These are phyloP conservation scores for Gyromitra esculenta DNA, from an alignment of 2,329 filamentous ascomycete genomes.

Conservation along the genomic window DNA sequence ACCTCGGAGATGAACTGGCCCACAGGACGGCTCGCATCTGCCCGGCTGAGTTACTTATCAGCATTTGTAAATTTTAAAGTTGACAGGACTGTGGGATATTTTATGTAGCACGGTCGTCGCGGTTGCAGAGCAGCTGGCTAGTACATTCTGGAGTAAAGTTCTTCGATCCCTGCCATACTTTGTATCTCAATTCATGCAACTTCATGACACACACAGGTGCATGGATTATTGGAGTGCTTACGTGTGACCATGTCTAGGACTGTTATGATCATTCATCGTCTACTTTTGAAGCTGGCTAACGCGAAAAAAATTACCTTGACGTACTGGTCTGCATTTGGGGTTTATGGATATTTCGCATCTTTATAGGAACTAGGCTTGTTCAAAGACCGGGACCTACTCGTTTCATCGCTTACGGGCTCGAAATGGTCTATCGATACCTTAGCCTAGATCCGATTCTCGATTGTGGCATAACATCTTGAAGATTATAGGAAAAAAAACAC, in stretches of 20 bases:
- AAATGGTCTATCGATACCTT: too few relatives aligned
- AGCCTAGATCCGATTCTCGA: too few relatives aligned
- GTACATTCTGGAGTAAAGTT: background rate
- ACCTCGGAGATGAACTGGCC: background rate
- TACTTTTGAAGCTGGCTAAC: background rate
- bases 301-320: background rate
- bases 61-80: slow-evolving; percentile 4
- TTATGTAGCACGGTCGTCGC: background rate
- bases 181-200: slow-evolving; percentile 1
- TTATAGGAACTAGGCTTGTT: too few relatives aligned
- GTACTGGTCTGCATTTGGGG: background rate
- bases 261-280: background rate
- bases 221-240: background rate
- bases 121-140: background rate
- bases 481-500: background rate
- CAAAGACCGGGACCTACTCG: too few relatives aligned
- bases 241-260: background rate
- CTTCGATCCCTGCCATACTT: background rate
- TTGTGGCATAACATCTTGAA: background rate
- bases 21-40: background rate
- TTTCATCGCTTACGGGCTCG: too few relatives aligned
- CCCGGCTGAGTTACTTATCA: background rate
- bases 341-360: background rate
- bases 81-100: background rate
- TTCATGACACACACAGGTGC: background rate